These are phyloP conservation scores for Aphanoascus verrucosus DNA, from an alignment of 2,329 filamentous ascomycete species.

Conservation along the genomic window DNA sequence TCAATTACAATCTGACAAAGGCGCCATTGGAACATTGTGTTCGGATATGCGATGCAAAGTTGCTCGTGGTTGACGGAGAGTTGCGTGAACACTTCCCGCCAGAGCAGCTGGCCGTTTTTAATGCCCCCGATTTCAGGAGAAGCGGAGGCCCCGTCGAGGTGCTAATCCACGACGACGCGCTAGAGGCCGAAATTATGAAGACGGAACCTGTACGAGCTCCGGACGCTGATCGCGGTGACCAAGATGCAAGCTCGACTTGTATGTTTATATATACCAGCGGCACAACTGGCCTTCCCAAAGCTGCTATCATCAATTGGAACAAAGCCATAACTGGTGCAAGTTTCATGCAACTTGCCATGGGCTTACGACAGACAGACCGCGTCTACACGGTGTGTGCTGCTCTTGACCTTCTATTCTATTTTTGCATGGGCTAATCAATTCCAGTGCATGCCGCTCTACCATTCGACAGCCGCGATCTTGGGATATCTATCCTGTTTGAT, in stretches of 20 bases:
- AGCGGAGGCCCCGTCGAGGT: slow-evolving; percentile 45
- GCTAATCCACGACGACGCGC: slow-evolving; percentile 49
- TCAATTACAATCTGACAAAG: slow-evolving; percentile 74
- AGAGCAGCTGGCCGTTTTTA: slow-evolving; percentile 34
- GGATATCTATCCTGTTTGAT: slow-evolving; percentile 54
- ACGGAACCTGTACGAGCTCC: slow-evolving; percentile 47
- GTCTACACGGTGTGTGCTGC: slow-evolving; percentile 56
- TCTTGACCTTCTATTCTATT: not conserved
- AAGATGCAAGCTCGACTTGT: slow-evolving; percentile 48
- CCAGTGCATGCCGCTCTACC: slow-evolving; percentile 79
- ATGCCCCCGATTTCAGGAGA: slow-evolving; percentile 28
- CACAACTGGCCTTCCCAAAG: slow-evolving; percentile 74
- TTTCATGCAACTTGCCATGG: slow-evolving; percentile 48
- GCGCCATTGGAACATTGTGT: slow-evolving; percentile 65
- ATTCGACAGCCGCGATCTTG: slow-evolving; percentile 64
- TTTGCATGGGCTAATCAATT: slow-evolving; percentile 11
- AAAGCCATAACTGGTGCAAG: slow-evolving; percentile 48
- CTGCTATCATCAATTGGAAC: slow-evolving; percentile 62
- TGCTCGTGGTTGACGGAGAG: slow-evolving; percentile 62
- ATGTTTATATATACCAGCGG: slow-evolving; percentile 77
- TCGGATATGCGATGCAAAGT: slow-evolving; percentile 51
- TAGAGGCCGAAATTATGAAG: slow-evolving; percentile 46
- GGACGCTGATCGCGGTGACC: slow-evolving; percentile 46
- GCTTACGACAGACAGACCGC: slow-evolving; percentile 52
- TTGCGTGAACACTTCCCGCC: slow-evolving; percentile 43